phyloP scores from a whole-genome alignment of 2,329 filamentous ascomycete genomes.

The Fusarium nematophilum region DNA sequence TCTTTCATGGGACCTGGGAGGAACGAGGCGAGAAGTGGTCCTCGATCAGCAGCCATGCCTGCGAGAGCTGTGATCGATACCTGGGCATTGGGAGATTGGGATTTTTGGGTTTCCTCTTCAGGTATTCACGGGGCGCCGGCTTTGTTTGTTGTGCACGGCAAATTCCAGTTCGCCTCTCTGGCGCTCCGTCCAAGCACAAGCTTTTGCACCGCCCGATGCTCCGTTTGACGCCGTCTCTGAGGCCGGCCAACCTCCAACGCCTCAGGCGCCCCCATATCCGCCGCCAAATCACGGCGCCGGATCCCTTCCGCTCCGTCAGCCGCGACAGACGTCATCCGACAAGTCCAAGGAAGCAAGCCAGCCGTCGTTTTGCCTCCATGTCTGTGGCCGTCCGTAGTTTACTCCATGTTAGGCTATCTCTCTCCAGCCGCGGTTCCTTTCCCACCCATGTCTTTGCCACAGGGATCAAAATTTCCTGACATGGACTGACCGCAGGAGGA shows the following conservation, averaged over 20 bases:
- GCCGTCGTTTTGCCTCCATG: slow-evolving; percentile 20
- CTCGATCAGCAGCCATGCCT: slow-evolving; percentile 16
- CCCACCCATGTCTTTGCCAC: no score
- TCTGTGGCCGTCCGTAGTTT: no score
- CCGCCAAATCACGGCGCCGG: slow-evolving; percentile 30
- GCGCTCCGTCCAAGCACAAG: no score
- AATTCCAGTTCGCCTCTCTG: no score
- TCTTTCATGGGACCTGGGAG: slow-evolving; percentile 4
- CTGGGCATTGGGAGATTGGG: no score
- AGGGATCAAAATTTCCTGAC: no score
- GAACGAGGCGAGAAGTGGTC: slow-evolving; percentile 12
- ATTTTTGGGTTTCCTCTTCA: no score
- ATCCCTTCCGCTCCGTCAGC: slow-evolving; percentile 26
- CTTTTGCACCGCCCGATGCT: slow-evolving; percentile 16
- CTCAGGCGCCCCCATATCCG: slow-evolving; percentile 20
- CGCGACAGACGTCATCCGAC: slow-evolving; percentile 33
- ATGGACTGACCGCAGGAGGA: no score
- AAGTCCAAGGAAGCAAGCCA: slow-evolving; percentile 32
- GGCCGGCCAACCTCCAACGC: neutral
- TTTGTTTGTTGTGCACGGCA: no score
- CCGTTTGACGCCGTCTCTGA: neutral
- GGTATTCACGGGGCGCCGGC: no score
- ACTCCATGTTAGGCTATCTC: no score
- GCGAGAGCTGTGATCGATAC: no score
- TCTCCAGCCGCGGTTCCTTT: slow-evolving; percentile 12